Conservation (phyloP, 805 yeast genomes). For the Lipomyces mesembrius region DNA sequence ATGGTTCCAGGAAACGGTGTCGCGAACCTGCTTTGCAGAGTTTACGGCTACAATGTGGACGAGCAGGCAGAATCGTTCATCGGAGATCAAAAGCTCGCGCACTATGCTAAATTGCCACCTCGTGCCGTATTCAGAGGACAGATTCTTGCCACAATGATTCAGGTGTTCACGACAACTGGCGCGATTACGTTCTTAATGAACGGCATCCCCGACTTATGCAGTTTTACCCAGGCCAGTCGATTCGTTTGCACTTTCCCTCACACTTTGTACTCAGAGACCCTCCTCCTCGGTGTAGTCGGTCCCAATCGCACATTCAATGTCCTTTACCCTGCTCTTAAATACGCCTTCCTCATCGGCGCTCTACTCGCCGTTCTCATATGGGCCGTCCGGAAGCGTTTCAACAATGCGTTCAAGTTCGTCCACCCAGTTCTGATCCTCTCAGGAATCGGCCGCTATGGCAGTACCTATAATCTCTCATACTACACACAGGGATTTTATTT, state of each 20-base stretch:
- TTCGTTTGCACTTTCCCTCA: conserved; percentile 41
- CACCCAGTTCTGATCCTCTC: conserved; percentile 38
- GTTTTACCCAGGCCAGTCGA: conserved; percentile 31
- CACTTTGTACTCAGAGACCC: conserved; percentile 38
- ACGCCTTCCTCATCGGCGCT: conserved; percentile 39
- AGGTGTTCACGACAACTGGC: conserved; percentile 58
- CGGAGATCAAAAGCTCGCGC: conserved; percentile 55
- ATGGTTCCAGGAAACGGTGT: conserved; percentile 57
- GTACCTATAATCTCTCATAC: conserved; percentile 34
- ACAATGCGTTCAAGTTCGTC: conserved; percentile 21
- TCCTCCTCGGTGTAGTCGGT: conserved; percentile 41
- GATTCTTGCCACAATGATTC: conserved; percentile 57
- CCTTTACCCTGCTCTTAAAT: conserved; percentile 36
- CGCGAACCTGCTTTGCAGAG: conserved; percentile 55
- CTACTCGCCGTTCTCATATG: conserved; percentile 29
- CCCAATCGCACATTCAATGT: conserved; percentile 38
- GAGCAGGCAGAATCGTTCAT: conserved; percentile 52
- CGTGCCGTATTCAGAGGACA: conserved; percentile 56
- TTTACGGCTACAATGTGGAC: conserved; percentile 55
- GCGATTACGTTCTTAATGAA: conserved; percentile 54
- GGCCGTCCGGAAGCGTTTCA: conserved; percentile 20
- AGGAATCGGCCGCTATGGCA: conserved; percentile 33
- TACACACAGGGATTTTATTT: conserved; percentile 50
- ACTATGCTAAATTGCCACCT: conserved; percentile 60
- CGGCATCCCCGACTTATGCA: conserved; percentile 38